Percentiles rank a stretch among this genome's conserved stretches.
phyloP scores from a whole-genome alignment of 441 rosid species.

The Cnidoscolus chayamansa region DNA sequence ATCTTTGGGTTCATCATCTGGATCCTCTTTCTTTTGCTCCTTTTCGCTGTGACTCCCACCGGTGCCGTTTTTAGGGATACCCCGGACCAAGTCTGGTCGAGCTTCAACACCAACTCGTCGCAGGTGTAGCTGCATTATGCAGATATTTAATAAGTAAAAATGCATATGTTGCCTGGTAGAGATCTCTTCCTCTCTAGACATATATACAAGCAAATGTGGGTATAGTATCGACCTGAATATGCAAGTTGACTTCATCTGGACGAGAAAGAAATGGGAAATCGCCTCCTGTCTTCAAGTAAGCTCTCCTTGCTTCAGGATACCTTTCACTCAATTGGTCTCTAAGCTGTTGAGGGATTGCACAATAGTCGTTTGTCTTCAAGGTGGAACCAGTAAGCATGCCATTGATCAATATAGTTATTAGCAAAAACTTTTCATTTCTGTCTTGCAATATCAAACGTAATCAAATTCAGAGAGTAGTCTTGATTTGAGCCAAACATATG shows the following conservation, averaged over 20 bases:
- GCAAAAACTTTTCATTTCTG: conserved; percentile 1
- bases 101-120: conserved; percentile 87
- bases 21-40: conserved; percentile 45
- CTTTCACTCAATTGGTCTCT: conserved; percentile 83
- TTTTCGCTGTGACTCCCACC: conserved; percentile 50
- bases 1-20: conserved; percentile 38
- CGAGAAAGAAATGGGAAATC: conserved; percentile 96
- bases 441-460: background rate
- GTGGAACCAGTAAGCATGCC: conserved; percentile 24
- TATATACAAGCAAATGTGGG: background rate
- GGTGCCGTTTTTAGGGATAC: conserved; percentile 45
- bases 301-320: conserved; percentile 89
- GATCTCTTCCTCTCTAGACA: too few relatives aligned
- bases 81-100: conserved; percentile 57
- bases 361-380: conserved; percentile 83
- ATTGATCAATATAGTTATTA: conserved; percentile 11
- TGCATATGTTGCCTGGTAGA: conserved; percentile 14
- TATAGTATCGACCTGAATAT: conserved; percentile 66
- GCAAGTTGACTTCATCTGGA: conserved; percentile 91
- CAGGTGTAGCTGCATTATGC: conserved; percentile 65
- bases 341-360: conserved; percentile 77
- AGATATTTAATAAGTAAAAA: conserved; percentile 12
- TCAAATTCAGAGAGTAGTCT: background rate
- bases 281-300: conserved; percentile 79
- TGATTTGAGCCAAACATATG: background rate